Conservation (phyloP, 176 grass and related monocot genomes). For the Avena atlantica region DNA sequence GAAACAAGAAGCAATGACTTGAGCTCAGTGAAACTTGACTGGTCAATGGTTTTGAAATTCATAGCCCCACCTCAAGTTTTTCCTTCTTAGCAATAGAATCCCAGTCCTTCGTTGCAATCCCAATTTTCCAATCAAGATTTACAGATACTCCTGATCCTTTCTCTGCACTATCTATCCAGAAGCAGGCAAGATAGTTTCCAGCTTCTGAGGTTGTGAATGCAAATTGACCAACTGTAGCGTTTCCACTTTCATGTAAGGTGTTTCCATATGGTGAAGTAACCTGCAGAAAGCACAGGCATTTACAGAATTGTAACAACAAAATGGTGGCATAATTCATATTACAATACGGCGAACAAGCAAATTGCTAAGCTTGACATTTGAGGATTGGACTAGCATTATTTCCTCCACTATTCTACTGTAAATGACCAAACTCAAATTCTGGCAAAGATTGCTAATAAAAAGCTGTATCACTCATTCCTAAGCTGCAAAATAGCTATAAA, state of each 20-base stretch:
- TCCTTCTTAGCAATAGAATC: conserved; percentile 91
- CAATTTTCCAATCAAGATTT: conserved; percentile 90
- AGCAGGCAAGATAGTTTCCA: conserved; percentile 86
- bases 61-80: conserved; percentile 76
- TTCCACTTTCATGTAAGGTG: conserved; percentile 75
- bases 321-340: neutral
- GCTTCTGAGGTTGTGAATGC: conserved; percentile 83
- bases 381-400: neutral
- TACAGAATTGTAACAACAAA: conserved; percentile 11
- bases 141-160: conserved; percentile 62
- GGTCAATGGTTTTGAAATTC: conserved; percentile 8
- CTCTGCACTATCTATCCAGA: conserved; percentile 75
- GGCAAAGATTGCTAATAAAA: conserved; percentile 19
- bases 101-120: conserved; percentile 89
- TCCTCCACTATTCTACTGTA: neutral
- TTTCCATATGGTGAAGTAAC: conserved; percentile 91
- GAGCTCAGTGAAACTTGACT: conserved; percentile 16
- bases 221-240: conserved; percentile 73
- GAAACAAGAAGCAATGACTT: conserved; percentile 30
- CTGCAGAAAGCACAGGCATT: conserved; percentile 51
- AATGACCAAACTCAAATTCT: neutral
- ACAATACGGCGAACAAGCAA: conserved; percentile 13
- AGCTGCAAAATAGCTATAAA: too few relatives aligned
- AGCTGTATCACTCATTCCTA: neutral
- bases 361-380: conserved; percentile 3